Evolutionary conservation across 306 rosid species (phyloP), one percentile per base, ranked within the genome.

Genomic region (Begonia peltatifolia): DNA sequence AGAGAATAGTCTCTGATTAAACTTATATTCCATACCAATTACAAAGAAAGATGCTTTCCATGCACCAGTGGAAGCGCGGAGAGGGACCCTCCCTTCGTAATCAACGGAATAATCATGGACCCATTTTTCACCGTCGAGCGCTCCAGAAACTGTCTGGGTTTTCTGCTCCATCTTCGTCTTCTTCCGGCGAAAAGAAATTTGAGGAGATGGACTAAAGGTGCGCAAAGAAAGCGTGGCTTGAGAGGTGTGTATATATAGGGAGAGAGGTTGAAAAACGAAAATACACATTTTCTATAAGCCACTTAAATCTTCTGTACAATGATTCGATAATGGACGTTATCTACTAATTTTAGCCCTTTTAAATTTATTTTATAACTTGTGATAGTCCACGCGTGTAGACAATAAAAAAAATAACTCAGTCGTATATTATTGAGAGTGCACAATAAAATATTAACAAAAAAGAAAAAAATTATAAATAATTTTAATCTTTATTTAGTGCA

Each of bases 1-100:
- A 42, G 30, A 51, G 12, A 44, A 8, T 2, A 18, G 11, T 8
- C 22, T 14, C 17, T 9, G 4, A 36, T 8, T 25, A 12, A 10
- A 61, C 38, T 12, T 10, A 20, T 14, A 50, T 23, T 57, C 9
- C 59, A 60, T 70, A 81, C 89, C 82, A 11, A 81, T 67, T 44
- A 81, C 74, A 65, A 74, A 81, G 69, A 76, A 35, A 22, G 89
- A 64, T 55, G 89, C 82, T 70, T 75, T 81, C 89, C 89, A 81
- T 43, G 70, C 68, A 63, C 89, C 89, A 53, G 84, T 81, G 18
- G 89, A 72, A 67, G 78, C 72, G 62, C 89, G 53, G 3, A 75
- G 82, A 41, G 89, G 89, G 60, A 72, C 43, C 15, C 35, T 65
- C 42, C 82, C 78, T 62, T 70, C 65, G 47, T 78, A 69, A 68